Evolutionary conservation across 2,329 filamentous ascomycete genomes (phyloP), one percentile per base, ranked within the genome.

Genomic region (Talaromyces sp.): DNA sequence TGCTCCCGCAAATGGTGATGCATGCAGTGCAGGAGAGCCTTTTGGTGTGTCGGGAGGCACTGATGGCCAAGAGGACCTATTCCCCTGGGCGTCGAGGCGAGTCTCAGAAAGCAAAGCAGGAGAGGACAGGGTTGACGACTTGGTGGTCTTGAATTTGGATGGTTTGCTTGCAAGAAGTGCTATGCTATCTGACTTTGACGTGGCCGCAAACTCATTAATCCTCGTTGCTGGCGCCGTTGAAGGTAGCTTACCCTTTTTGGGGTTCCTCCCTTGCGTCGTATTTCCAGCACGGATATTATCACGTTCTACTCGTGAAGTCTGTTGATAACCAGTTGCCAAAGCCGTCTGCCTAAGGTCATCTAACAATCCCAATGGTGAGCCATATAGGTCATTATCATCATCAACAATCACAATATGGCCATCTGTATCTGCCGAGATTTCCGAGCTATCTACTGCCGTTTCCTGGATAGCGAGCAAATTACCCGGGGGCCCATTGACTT

Each of bases 401-500:
- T 62, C 64, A 33, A 52, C 52, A 62, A 65, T 62, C 11, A 54
- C 27, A 2, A 76, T 67, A 64, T 73, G 77, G n/a, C 73, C 73
- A 41, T 80, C 77, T 50, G 79, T 77, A 45, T 77, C 72, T 27
- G 78, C 69, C 9, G 69, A 71, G 37, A 75, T 70, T 35, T 73
- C 69, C 68, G 80, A 77, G 58, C 75, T 75, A 62, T 70, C 77
- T 13, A 75, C 72, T 62, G 74, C 78, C 2, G 75, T 77, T 67
- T 82, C 80, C 65, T 81, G 80, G 3, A 82, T 80, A 1, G 78
- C 73, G 48, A 77, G 71, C 6, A 82, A 70, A 5, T 74, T 73
- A 22, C 74, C 69, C 7, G 72, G 63, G 10, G 75, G 72, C 39
- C 76, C 77, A 48, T 76, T 75, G 67, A 88, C 86, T 72, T 87